Evolutionary conservation across 805 yeast genomes (phyloP).

Genomic region (Millerozyma acaciae): DNA sequence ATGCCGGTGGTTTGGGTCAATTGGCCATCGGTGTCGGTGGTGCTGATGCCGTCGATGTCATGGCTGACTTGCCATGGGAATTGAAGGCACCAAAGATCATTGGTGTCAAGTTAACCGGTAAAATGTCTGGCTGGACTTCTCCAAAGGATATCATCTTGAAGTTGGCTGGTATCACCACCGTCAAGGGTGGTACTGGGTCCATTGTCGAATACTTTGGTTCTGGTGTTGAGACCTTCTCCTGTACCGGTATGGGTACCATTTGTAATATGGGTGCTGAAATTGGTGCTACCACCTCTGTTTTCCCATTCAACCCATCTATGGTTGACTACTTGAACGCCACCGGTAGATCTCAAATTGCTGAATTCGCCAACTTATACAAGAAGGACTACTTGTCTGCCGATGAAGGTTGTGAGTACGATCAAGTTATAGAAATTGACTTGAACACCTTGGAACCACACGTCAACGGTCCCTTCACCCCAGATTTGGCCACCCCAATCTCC

Average conservation of each 20-base stretch:
- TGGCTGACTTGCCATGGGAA: constrained; percentile 98
- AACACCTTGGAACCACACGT: constrained; percentile 87
- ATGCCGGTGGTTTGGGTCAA: constrained; percentile 98
- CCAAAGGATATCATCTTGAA: constrained; percentile 95
- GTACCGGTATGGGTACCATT: constrained; percentile 99
- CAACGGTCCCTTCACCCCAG: constrained; percentile 98
- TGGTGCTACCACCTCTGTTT: constrained; percentile 96
- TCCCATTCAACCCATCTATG: constrained; percentile 89
- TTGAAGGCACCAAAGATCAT: constrained; percentile 93
- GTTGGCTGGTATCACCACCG: constrained; percentile 89
- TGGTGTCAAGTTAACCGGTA: constrained; percentile 91
- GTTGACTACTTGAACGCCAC: constrained; percentile 79
- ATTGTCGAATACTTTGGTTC: constrained; percentile 96
- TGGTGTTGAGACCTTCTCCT: constrained; percentile 82
- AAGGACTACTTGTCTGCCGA: constrained; percentile 72
- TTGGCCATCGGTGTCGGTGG: constrained; percentile 99
- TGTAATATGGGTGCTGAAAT: constrained; percentile 99
- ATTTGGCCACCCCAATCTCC: constrained; percentile 89
- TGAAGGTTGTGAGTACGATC: constrained; percentile 84
- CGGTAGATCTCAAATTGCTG: constrained; percentile 76
- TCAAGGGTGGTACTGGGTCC: constrained; percentile 96
- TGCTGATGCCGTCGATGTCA: constrained; percentile 98
- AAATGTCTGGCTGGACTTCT: constrained; percentile 88
- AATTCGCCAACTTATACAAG: constrained; percentile 65
- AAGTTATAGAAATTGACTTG: constrained; percentile 86